These are phyloP conservation scores for Nitzschia palea DNA, from an alignment of 108 stramenopile species.

Conservation along the genomic window DNA sequence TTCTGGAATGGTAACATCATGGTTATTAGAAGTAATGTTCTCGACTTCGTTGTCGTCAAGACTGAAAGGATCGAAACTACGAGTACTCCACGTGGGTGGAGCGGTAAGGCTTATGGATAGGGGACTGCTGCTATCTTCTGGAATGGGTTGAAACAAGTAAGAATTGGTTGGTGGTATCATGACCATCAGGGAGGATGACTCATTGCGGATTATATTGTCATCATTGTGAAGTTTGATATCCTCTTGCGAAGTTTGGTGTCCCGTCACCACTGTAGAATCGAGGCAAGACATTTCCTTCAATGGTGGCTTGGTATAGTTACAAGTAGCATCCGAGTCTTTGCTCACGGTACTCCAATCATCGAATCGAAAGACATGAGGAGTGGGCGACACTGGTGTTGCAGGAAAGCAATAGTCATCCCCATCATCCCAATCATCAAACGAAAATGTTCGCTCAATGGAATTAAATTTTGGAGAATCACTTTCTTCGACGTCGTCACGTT, in stretches of 20 bases:
- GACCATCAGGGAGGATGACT: not conserved
- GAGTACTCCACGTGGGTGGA: not conserved
- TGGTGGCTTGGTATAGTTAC: too few relatives aligned
- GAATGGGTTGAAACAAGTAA: conserved; percentile 6
- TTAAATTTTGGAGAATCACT: not conserved
- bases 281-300: too few relatives aligned
- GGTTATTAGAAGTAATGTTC: not conserved
- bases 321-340: too few relatives aligned
- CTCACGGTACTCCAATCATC: conserved; percentile 16
- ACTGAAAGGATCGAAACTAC: not conserved
- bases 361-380: conserved; percentile 1
- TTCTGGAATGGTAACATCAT: not conserved
- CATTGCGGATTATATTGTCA: not conserved
- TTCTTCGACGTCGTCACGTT: not conserved
- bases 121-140: not conserved
- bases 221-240: not conserved
- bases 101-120: not conserved
- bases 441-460: conserved; percentile 19
- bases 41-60: not conserved
- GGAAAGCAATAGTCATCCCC: not conserved
- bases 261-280: too few relatives aligned
- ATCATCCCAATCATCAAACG: conserved; percentile 31
- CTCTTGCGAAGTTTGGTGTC: not conserved
- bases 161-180: not conserved
- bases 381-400: not conserved